A percentile compares a stretch with the other conserved stretches of the same genome.
Conservation (phyloP, 2,329 filamentous ascomycete species). For the Fusarium siculi region DNA sequence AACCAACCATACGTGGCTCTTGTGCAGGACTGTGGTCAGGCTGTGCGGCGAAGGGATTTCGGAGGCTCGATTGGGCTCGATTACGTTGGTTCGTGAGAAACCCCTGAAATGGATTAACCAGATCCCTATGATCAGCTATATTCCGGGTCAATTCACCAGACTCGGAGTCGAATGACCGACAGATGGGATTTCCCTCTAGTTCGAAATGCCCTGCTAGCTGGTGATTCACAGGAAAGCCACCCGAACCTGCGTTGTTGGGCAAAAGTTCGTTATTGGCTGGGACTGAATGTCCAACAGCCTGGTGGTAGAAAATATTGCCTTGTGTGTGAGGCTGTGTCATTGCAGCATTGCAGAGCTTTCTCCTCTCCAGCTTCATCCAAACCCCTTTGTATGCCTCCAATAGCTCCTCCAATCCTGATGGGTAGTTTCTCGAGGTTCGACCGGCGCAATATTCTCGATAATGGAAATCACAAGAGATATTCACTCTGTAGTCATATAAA, state of each 20-base stretch:
- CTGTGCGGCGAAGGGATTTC: rapidly evolving
- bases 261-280: rapidly evolving
- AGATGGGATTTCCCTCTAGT: neutral
- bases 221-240: rapidly evolving
- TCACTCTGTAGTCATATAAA: neutral
- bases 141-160: rapidly evolving
- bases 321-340: rapidly evolving
- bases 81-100: neutral
- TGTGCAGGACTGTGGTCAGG: neutral
- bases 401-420: neutral
- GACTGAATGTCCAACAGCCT: rapidly evolving
- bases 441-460: neutral
- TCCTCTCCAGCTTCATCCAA: neutral
- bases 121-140: neutral
- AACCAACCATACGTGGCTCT: rapidly evolving
- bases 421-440: rapidly evolving
- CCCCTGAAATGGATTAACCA: neutral
- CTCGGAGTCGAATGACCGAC: rapidly evolving
- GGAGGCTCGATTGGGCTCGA: neutral
- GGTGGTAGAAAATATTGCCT: rapidly evolving
- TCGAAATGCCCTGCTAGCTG: neutral
- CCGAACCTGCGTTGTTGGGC: rapidly evolving
- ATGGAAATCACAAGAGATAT: neutral
- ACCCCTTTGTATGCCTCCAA: neutral
- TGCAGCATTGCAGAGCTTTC: rapidly evolving